Base-by-base conservation (phyloP, 306 rosid species). In the Lathyrus tuberosus region DNA sequence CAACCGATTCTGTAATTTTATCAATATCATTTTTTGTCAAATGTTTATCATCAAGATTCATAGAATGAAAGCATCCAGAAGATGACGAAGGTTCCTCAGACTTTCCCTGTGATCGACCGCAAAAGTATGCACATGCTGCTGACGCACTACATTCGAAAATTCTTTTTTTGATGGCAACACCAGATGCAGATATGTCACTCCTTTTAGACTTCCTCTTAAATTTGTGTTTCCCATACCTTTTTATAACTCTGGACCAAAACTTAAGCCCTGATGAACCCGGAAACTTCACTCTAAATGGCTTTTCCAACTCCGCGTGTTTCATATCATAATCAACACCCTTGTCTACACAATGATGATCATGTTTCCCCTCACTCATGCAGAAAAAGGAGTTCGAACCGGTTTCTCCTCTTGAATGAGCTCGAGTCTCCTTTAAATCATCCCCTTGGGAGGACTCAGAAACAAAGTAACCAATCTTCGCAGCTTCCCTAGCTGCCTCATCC, bases 241-340 rank as follows among this genome's bases (percentile, higher is more conserved):
- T 77, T 53, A 81, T 77, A 77, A 78, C 77, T 78, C 76, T 85
- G 18, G 95, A 81, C 90, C 84, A 86, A 79, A 86, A 85, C 64
- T 81, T 80, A 65, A 82, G 86, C 75, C 86, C 86, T 4, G 57
- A 46, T n/a, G 79, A 70, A 75, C 85, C 88, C 15, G 90, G 95
- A 65, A 77, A 83, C 72, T 88, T 84, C 33, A 65, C 84, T 70
- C 85, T 88, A 81, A 94, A 90, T 18, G 96, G 75, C 77, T 87
- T 88, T 81, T 94, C 98, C 81, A 91, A 73, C 80, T 77, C 87
- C 2, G 90, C 96, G 83, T 90, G 98, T 68, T 86, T 90, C 74
- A 51, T 81, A 54, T 90, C 83, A 71, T 88, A 94, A 72, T 90
- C 98, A 53, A 83, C 80, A 54, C 91, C 96, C 6, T 85, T 88